phyloP scores from a whole-genome alignment of 306 rosid species.

The Delonix regia region DNA sequence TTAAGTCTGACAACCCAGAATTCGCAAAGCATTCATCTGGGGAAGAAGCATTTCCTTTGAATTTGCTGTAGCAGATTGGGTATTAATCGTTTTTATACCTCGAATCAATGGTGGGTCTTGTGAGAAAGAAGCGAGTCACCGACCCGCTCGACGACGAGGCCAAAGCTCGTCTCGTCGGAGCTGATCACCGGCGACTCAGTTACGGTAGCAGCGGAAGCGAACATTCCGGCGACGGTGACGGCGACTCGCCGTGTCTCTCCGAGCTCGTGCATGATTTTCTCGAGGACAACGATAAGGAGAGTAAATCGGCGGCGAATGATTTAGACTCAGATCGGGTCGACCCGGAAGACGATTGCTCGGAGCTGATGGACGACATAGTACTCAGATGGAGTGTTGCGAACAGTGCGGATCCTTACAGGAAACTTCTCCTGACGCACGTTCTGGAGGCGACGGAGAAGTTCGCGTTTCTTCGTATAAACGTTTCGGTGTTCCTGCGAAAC shows the following conservation, averaged over 20 bases:
- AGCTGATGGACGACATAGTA: slow-evolving; percentile 34
- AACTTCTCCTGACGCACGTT: slow-evolving; percentile 48
- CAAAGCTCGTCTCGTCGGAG: slow-evolving; percentile 63
- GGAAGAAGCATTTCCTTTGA: not conserved
- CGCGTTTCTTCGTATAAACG: slow-evolving; percentile 33
- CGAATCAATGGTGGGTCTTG: slow-evolving; percentile 35
- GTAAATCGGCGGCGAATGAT: slow-evolving; percentile 11
- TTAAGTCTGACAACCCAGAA: not conserved
- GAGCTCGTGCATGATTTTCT: slow-evolving; percentile 73
- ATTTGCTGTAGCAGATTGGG: not conserved
- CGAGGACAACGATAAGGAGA: slow-evolving; percentile 23
- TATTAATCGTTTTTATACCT: not conserved
- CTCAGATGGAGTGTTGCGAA: not conserved
- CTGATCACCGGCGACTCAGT: slow-evolving; percentile 39
- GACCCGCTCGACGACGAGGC: slow-evolving; percentile 71
- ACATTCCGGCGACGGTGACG: slow-evolving; percentile 55
- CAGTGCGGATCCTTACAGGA: slow-evolving; percentile 46
- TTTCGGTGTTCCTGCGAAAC: slow-evolving; percentile 39
- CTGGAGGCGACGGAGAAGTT: slow-evolving; percentile 48
- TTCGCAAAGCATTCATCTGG: not conserved
- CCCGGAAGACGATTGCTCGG: slow-evolving; percentile 38
- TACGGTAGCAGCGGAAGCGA: slow-evolving; percentile 79
- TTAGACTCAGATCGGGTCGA: slow-evolving; percentile 60
- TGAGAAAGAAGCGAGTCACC: slow-evolving; percentile 60
- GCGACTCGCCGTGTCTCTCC: slow-evolving; percentile 59